phyloP scores from a whole-genome alignment of 2,329 filamentous ascomycete species.

The Stagonosporopsis chrysanthemi region DNA sequence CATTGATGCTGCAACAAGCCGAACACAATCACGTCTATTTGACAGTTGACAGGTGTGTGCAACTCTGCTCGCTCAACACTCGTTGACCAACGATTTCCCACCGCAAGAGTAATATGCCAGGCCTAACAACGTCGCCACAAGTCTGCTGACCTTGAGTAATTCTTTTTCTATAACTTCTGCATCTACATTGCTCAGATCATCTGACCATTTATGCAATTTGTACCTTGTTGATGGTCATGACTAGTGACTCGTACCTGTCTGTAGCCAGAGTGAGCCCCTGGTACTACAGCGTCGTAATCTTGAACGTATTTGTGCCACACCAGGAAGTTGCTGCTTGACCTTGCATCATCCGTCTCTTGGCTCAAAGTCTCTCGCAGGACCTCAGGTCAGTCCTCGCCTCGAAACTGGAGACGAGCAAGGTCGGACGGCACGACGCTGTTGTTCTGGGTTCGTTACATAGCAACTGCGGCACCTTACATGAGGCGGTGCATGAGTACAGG shows the following conservation, averaged over 20 bases:
- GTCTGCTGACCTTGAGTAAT: constrained; percentile 21
- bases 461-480: constrained; percentile 21
- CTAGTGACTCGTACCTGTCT: constrained; percentile 15
- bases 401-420: constrained; percentile 1
- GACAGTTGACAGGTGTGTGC: constrained; percentile 33
- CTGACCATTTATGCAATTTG: constrained; percentile 1
- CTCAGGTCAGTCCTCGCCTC: neutral
- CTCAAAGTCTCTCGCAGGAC: constrained; percentile 1
- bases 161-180: neutral
- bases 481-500: constrained; percentile 23
- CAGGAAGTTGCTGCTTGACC: constrained; percentile 8
- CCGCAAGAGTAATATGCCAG: neutral
- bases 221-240: constrained; percentile 25
- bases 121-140: constrained; percentile 1
- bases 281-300: constrained; percentile 22
- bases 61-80: constrained; percentile 16
- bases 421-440: constrained; percentile 18
- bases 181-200: neutral
- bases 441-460: constrained; percentile 4
- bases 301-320: constrained; percentile 23
- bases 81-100: constrained; percentile 9
- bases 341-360: constrained; percentile 20
- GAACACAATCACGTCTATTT: constrained; percentile 28
- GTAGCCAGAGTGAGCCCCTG: constrained; percentile 26
- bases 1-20: constrained; percentile 2